Base-by-base conservation (phyloP, 441 rosid species). In the Populus hybrid region DNA sequence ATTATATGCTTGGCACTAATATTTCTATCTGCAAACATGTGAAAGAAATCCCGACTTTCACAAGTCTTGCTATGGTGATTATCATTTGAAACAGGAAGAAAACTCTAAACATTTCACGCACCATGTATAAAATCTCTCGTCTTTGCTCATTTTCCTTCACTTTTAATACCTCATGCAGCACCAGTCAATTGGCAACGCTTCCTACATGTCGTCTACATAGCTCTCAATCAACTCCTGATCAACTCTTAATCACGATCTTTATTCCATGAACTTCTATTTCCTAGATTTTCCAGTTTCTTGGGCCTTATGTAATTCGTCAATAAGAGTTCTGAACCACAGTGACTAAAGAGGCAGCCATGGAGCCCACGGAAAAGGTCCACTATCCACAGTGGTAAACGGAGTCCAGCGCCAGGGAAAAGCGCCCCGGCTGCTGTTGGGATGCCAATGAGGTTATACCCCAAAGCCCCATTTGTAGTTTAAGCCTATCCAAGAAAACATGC, bases 271-370 rank as follows among this genome's bases (percentile, higher is more conserved):
- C 83, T 78, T 82, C 88, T 18, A 34, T 34, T 34, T 34, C 36
- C 8, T 34, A 91, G 78, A 77, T 81, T 78, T 74, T 90, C 88
- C 69, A 90, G 87, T 78, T 78, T 86, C 86, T 86, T 86, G 14
- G 97, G 97, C 67, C 95, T 84, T 81, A 76, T 87, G 86, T 95
- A 95, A 75, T 88, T 75, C 88, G 86, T 92, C 82, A 95, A 78
- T 79, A 92, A 81, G 74, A 95, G 82, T 95, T 90, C 70, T 95
- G 87, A 14, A 92, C 99, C 8, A 93, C 98, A 73, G 94, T 90
- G 23, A 93, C 94, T 1, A 97, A 95, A 71, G 98, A 93, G 57
- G 97, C 97, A 23, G 99, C 99, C 99, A 95, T 95, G 68, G 97
- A 95, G 3, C 46, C 46, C 14, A 10, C 14, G 46, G 46, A 40